Percentiles rank a stretch among this genome's conserved stretches.
Conservation (phyloP, 371 early-diverging fungal species). For the Mucor racemosus region DNA sequence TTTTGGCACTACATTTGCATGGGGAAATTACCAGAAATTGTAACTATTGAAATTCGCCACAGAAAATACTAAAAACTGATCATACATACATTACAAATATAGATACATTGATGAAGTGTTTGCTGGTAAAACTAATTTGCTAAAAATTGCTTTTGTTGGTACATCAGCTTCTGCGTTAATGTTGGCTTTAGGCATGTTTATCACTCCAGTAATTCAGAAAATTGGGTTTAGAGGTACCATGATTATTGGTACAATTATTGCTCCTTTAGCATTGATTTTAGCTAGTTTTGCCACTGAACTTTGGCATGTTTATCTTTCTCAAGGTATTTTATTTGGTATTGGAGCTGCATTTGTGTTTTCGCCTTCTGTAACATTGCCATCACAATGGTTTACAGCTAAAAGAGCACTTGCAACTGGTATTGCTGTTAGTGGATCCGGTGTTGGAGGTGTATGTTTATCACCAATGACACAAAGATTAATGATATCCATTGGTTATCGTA, state of each 20-base stretch:
- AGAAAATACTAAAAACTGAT: background rate
- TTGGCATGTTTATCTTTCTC: conserved; percentile 68
- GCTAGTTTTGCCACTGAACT: conserved; percentile 62
- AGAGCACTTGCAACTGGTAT: conserved; percentile 83
- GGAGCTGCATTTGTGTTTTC: conserved; percentile 63
- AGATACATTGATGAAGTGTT: conserved; percentile 42
- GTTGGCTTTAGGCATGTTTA: conserved; percentile 59
- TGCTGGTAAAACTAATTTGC: conserved; percentile 33
- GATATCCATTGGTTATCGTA: conserved; percentile 50
- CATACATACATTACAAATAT: background rate
- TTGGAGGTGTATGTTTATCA: conserved; percentile 72
- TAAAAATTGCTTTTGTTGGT: conserved; percentile 60
- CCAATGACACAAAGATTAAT: conserved; percentile 64
- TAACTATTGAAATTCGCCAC: conserved; percentile 18
- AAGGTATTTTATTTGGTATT: conserved; percentile 65
- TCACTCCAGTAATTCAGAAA: conserved; percentile 63
- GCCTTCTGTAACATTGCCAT: conserved; percentile 65
- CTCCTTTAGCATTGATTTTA: conserved; percentile 57
- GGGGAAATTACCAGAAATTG: conserved; percentile 63
- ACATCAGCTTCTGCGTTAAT: conserved; percentile 52
- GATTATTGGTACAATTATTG: conserved; percentile 58
- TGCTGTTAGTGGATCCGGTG: conserved; percentile 74
- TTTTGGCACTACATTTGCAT: conserved; percentile 59
- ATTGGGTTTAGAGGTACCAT: conserved; percentile 65
- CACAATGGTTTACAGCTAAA: conserved; percentile 75